These are phyloP conservation scores for Penicillium longicatenatum DNA, from an alignment of 495 filamentous ascomycete species.

Conservation along the genomic window DNA sequence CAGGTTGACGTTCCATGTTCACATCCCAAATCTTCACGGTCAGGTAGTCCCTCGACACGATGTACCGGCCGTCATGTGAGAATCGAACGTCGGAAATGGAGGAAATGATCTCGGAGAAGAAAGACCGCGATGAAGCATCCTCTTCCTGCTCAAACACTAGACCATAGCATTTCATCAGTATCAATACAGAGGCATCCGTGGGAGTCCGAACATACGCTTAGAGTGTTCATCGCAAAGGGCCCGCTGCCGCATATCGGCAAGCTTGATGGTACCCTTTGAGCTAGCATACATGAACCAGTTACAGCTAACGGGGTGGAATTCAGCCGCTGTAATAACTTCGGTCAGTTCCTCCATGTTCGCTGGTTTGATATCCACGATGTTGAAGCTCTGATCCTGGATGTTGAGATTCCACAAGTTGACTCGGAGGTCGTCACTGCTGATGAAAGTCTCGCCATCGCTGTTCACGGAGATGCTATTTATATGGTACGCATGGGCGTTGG, in stretches of 20 bases:
- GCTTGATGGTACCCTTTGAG: slow-evolving; percentile 98
- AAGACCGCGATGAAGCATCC: slow-evolving; percentile 96
- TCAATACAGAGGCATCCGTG: not conserved
- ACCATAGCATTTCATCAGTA: not conserved
- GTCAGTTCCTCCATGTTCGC: slow-evolving; percentile 99
- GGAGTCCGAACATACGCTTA: slow-evolving; percentile 71
- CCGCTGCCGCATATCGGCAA: slow-evolving; percentile 96
- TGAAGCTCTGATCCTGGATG: slow-evolving; percentile 99
- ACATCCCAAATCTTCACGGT: slow-evolving; percentile 99
- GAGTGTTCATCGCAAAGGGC: slow-evolving; percentile 94
- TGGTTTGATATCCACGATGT: slow-evolving; percentile 99
- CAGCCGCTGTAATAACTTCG: slow-evolving; percentile 96
- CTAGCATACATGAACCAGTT: slow-evolving; percentile 99
- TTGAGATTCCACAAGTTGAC: slow-evolving; percentile 99
- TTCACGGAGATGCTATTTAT: slow-evolving; percentile 99
- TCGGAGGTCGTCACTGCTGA: slow-evolving; percentile 94
- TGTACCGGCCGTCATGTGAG: slow-evolving; percentile 93
- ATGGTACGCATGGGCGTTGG: slow-evolving; percentile 98
- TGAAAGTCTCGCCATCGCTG: slow-evolving; percentile 98
- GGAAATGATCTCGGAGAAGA: slow-evolving; percentile 99
- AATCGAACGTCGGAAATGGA: slow-evolving; percentile 99
- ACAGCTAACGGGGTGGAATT: slow-evolving; percentile 96
- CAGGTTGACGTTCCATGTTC: slow-evolving; percentile 94
- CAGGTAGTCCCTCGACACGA: slow-evolving; percentile 94
- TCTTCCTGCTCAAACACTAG: slow-evolving; percentile 98